phyloP scores from a whole-genome alignment of 2,329 filamentous ascomycete genomes.

The Zymoseptoria ardabiliae region DNA sequence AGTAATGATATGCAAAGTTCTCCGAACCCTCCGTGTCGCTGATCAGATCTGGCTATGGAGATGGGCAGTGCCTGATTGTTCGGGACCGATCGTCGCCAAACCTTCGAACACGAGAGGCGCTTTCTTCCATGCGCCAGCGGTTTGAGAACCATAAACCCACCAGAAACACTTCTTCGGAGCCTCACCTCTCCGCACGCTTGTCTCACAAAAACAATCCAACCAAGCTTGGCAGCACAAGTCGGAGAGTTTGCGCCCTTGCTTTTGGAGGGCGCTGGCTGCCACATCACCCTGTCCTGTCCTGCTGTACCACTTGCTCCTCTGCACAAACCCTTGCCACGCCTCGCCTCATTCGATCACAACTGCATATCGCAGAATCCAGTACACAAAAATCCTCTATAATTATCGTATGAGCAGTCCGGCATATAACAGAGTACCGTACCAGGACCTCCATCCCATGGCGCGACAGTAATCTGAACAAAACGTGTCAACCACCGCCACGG shows the following conservation, averaged over 20 bases:
- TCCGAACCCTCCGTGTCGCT: neutral
- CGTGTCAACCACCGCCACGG: neutral
- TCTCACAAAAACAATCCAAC: neutral
- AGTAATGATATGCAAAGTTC: neutral
- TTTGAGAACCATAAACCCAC: neutral
- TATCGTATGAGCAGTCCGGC: neutral
- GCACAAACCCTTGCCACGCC: neutral
- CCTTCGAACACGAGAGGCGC: neutral
- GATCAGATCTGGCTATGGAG: neutral
- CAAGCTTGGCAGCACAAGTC: neutral
- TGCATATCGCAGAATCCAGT: neutral
- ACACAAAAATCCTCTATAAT: neutral
- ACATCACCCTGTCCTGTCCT: neutral
- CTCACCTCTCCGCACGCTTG: neutral
- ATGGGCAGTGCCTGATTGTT: neutral
- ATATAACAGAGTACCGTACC: neutral
- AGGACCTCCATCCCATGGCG: neutral
- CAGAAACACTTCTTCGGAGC: neutral
- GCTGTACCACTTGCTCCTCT: neutral
- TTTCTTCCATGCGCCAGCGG: neutral
- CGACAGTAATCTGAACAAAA: neutral
- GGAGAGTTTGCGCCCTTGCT: neutral
- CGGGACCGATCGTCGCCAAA: neutral
- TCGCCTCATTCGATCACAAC: neutral
- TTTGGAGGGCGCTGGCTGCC: neutral